Evolutionary conservation across 73 alveolate genomes (phyloP), one percentile per base, ranked within the genome.

Genomic region (Blepharisma japonicum): DNA sequence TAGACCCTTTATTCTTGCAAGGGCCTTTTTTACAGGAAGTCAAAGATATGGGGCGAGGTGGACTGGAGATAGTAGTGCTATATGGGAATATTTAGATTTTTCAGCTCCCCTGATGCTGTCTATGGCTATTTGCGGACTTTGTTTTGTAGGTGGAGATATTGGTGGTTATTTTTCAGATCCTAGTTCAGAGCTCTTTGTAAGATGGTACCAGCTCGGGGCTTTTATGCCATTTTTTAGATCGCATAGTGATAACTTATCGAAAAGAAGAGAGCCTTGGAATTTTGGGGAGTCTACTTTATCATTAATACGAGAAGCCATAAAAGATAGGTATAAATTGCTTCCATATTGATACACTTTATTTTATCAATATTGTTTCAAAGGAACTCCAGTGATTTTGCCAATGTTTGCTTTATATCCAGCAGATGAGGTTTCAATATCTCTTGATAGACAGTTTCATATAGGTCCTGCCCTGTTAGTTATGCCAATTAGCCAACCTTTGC

Each of bases 161-260:
- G 98, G 98, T 4, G 98, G 98, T 7, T 94, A 92, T 82, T 89
- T 90, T 72, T 77, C 80, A 72, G 91, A 89, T 77, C 96, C 98
- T 6, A 83, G 79, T 20, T 18, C 83, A 7, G 98, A 94, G 80
- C 70, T 94, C 76, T 78, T 89, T 45, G 89, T 85, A 27, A 90
- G 93, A 71, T 94, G 98, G 98, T 85, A 86, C 72, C 92, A 93
- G 84, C 84, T 94, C n/a, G 99, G 98, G 18, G 86, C 90, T 47
- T 80, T 90, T 56, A 81, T 77, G 56, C 96, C 97, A 4, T 94
- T 94, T 82, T 88, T 81, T 76, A 86, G 99, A 82, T 91, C 95
- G 4, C 99, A 94, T 90, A 87, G 97, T n/a, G 87, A 85, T 66
- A 54, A 77, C 0, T 86, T 77, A 5, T 45, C 97, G 0, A 78